These are phyloP conservation scores for Telfairia occidentalis DNA, from an alignment of 331 rosid species.

Conservation along the genomic window DNA sequence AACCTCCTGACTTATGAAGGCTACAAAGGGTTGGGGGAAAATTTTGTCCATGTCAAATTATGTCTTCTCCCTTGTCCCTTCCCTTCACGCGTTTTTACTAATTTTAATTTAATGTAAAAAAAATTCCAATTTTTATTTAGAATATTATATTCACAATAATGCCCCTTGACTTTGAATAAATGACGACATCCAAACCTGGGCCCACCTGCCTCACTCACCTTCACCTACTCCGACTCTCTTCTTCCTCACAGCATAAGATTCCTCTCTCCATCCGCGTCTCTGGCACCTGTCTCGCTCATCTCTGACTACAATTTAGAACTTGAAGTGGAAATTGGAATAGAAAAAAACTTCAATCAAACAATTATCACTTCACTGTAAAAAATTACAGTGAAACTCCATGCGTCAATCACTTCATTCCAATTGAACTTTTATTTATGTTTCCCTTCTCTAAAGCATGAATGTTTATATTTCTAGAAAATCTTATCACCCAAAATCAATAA, in stretches of 20 bases:
- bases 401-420: too few species aligned
- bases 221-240: neutral
- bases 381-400: too few species aligned
- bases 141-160: neutral
- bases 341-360: too few species aligned
- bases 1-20: neutral
- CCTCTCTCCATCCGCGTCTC: neutral
- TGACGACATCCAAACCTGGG: neutral
- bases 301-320: too few species aligned
- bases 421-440: too few species aligned
- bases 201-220: neutral
- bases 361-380: too few species aligned
- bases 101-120: neutral
- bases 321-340: too few species aligned
- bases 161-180: neutral
- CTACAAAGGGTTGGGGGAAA: neutral
- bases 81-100: slow-evolving; percentile 2
- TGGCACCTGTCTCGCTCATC: neutral
- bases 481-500: too few species aligned
- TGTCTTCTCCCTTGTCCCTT: neutral
- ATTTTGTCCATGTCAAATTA: neutral
- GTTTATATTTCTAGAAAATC: neutral
- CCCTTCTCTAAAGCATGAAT: too few species aligned
- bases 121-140: neutral
- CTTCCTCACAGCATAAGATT: neutral